These are phyloP conservation scores for Trichodelitschia bisporula DNA, from an alignment of 495 filamentous ascomycete genomes.

Conservation along the genomic window DNA sequence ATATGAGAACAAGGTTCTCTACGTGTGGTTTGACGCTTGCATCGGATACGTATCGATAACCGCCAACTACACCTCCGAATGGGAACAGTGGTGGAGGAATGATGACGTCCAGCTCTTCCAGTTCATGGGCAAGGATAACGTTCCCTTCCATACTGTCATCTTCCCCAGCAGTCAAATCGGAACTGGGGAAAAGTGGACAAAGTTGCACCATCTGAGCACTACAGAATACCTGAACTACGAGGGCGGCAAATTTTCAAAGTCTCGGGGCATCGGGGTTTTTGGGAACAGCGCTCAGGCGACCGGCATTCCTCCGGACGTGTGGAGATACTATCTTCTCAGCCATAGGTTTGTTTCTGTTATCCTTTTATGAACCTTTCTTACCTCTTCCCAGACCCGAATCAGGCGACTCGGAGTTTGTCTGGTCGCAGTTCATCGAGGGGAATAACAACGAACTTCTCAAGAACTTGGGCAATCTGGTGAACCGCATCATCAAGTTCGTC, in stretches of 20 bases:
- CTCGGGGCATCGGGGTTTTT: conserved; percentile 70
- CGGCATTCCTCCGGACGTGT: conserved; percentile 65
- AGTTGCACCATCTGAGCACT: conserved; percentile 66
- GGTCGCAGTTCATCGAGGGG: conserved; percentile 55
- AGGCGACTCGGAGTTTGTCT: conserved; percentile 73
- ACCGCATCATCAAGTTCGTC: conserved; percentile 79
- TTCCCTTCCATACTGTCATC: conserved; percentile 77
- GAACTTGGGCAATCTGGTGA: conserved; percentile 85
- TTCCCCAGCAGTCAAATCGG: conserved; percentile 78
- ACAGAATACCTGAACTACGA: conserved; percentile 96
- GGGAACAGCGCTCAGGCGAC: conserved; percentile 74
- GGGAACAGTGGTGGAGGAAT: conserved; percentile 91
- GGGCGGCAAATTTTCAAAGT: conserved; percentile 88
- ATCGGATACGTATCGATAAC: conserved; percentile 94
- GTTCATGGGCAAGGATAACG: conserved; percentile 97
- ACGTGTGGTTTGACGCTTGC: conserved; percentile 97
- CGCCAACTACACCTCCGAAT: conserved; percentile 70
- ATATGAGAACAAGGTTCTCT: conserved; percentile 68
- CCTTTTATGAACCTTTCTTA: too few relatives aligned
- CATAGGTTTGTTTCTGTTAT: too few relatives aligned
- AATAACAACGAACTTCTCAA: conserved; percentile 85
- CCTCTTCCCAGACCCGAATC: conserved; percentile 85
- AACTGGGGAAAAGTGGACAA: conserved; percentile 69
- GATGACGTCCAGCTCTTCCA: conserved; percentile 79
- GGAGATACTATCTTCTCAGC: conserved; percentile 79